Evolutionary conservation across 768 basidiomycete genomes (phyloP), one percentile per base, ranked within the genome.

Genomic region (Phylloporus rhodoxanthus): DNA sequence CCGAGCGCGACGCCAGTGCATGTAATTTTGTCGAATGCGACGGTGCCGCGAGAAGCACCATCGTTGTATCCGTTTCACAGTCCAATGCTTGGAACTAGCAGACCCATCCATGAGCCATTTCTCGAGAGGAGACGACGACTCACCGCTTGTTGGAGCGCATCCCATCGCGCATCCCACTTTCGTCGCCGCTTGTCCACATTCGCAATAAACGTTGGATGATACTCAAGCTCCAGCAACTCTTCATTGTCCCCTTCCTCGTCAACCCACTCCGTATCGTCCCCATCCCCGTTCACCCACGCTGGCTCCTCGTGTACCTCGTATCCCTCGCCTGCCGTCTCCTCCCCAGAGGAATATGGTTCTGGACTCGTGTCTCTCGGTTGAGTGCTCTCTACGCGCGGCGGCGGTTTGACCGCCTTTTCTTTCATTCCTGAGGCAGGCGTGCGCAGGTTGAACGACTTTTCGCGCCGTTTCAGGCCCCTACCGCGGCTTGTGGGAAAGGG

Each of bases 341-440:
- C 87, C 1, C 86, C 86, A 15, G 80, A 82, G 1, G 82, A 82
- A 9, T 82, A 84, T 39, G 79, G 76, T 68, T 89, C 87, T 0
- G 85, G 87, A 54, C 83, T 87, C 10, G 87, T 89, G 56, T 90
- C 87, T 36, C 87, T 70, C 7, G 87, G 87, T 57, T 89, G 86
- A 0, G 87, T 91, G 57, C 86, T 89, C 58, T 88, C 84, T 15
- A 90, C 87, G 11, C 87, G 74, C 9, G 85, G 86, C 1, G 87
- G 87, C 1, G 82, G 84, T 60, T 81, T 81, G 30, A 82, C 67
- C 45, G 8, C 29, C 45, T 73, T 65, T 32, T 58, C 64, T 29
- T 64, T 63, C 11, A 44, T 21, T 13, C 46, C 59, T 10, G 57
- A 42, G 1, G 34, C 41, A 17, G 59, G 55, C 32, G 52, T 52